These are phyloP conservation scores for Coelastrella sp. DNA, from an alignment of 139 green algal genomes.

Conservation along the genomic window DNA sequence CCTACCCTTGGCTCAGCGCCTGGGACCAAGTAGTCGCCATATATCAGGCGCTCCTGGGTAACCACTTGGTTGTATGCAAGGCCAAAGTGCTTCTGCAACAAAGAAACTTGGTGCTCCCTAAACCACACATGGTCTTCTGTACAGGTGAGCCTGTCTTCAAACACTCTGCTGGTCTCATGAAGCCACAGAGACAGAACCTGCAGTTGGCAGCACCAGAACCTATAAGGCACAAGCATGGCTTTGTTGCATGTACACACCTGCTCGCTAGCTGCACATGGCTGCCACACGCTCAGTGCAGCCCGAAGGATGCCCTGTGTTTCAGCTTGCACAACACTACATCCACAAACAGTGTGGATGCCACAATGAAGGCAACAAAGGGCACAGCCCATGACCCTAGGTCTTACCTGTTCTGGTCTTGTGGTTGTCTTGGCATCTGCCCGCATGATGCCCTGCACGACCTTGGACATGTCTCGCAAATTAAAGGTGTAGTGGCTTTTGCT, in stretches of 20 bases:
- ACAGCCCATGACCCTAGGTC: conserved; percentile 7
- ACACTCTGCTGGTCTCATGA: conserved; percentile 90
- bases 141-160: conserved; percentile 84
- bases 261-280: no score
- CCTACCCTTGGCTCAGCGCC: conserved; percentile 33
- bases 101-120: conserved; percentile 29
- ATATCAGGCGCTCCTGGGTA: conserved; percentile 68
- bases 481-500: conserved; percentile 89
- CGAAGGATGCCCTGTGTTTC: no score
- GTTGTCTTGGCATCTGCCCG: conserved; percentile 5
- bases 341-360: no score
- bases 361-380: no score
- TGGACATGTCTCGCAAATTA: conserved; percentile 86
- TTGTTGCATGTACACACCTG: no score
- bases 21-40: conserved; percentile 67
- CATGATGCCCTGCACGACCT: conserved; percentile 72
- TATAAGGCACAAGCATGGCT: no score
- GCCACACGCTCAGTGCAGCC: no score
- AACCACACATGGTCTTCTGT: conserved; percentile 84
- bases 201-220: no score
- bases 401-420: conserved; percentile 51
- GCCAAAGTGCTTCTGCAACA: conserved; percentile 52
- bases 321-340: no score
- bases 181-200: conserved; percentile 85
- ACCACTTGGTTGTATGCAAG: conserved; percentile 61